Base-by-base conservation (phyloP, 176 grass and related monocot species). In the Thalia dealbata region DNA sequence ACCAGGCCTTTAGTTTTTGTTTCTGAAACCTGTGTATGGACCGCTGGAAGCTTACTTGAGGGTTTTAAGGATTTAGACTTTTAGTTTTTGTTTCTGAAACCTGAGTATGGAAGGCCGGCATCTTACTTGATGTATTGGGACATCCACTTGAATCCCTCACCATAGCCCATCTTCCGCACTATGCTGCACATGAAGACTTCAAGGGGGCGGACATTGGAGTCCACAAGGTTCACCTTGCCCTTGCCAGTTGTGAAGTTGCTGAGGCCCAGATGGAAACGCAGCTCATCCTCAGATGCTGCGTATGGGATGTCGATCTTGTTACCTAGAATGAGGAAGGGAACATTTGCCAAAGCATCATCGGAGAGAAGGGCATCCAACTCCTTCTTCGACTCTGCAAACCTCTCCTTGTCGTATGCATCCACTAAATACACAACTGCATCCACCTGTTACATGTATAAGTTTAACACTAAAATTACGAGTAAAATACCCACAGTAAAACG, bases 141-240 rank as follows among this genome's bases (percentile, higher is more conserved):
- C 70, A 96, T 21, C 91, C 91, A 96, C 77, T 86, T 96, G 78
- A 96, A 96, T 12, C 87, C 91, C 0, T 96, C 91, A 0, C 91
- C 85, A 0, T 96, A 96, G 10, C 91, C 88, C 91, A 96, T 96
- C 84, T 96, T 96, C 46, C 88, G 77, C 18, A 96, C 91, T 6
- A 96, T 74, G 55, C 87, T 87, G 82, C 91, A 95, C 91, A 95
- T 95, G 85, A 95, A 95, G 38, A 96, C 85, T 64, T 96, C 91
- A 0, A 96, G 62, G 14, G 91, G 91, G 32, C 91, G 84, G 14
- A 96, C 82, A 0, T 90, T 87, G 22, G 87, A 95, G 0, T 85
- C 87, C 0, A 32, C 54, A 21, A 95, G 75, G 84, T 63, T 82
- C 43, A 95, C 91, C 35, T 74, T 95, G 29, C 91, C 91, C 74